Evolutionary conservation across 345 rosid species (phyloP), one percentile per base, ranked within the genome.

Genomic region (Limnanthes douglasii): DNA sequence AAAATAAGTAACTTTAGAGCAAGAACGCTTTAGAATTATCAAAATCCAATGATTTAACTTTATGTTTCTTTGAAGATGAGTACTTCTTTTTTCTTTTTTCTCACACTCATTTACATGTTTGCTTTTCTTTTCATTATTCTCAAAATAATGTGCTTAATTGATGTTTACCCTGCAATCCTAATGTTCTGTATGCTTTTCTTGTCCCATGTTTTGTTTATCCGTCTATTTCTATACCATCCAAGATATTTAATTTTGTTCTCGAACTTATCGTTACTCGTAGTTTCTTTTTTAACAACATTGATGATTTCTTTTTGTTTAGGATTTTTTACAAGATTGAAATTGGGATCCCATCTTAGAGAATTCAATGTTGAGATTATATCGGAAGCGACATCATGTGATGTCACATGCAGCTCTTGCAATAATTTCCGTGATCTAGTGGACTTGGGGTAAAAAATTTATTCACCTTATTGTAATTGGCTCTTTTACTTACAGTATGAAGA

Each of bases 361-460:
- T 90, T 79, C 71, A 84, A 68, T 54, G 94, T 84, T 67, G 94
- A 90, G 72, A 90, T 90, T 56, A 90, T 59, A 90, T 94, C 5
- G 95, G 97, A 57, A 88, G 97, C 18, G 94, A 88, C 28, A 72
- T 83, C 43, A 59, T 88, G 53, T 88, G 97, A 95, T n/a, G 84
- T 88, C 20, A 56, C 72, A 56, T 88, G 97, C 53, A 62, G 64
- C 55, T 62, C 93, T 36, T 83, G 97, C 66, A 59, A 39, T 47
- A 59, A 83, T 45, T 88, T 48, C 97, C 97, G 19, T 71, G 54
- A 25, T 51, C 84, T 21, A 84, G 95, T 60, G 98, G 80, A 52
- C 92, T 90, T 33, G 88, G 94, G 46, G 98, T 80, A 64, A 72
- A 53, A 28, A 37, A 23, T 38, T 33, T 26, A 9, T 42, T 54